Conservation (phyloP, 192 early-diverging fungal genomes). For the Bifiguratus adelaidae region DNA sequence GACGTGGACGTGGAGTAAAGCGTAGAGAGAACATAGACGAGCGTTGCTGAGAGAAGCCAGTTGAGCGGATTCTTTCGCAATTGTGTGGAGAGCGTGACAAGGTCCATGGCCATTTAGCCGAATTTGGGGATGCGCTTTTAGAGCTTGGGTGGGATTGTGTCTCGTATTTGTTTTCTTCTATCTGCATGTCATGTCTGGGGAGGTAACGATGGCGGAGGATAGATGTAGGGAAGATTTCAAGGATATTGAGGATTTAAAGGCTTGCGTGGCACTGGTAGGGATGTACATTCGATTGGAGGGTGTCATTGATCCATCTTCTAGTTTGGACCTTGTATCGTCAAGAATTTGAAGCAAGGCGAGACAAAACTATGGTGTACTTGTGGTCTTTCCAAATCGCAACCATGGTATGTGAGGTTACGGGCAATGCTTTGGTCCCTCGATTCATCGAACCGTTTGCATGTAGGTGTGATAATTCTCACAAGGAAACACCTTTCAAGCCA, state of each 20-base stretch:
- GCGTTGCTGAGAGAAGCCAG: conserved; percentile 51
- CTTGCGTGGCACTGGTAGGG: not conserved
- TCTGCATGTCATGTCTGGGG: no score
- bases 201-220: no score
- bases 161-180: no score
- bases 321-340: not conserved
- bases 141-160: no score
- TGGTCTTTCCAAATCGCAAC: not conserved
- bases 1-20: conserved; percentile 21
- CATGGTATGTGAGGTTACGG: not conserved
- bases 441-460: not conserved
- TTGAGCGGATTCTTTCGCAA: conserved; percentile 45
- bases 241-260: conserved; percentile 1
- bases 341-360: not conserved
- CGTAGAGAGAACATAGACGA: conserved; percentile 40
- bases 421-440: not conserved
- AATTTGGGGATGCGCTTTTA: no score
- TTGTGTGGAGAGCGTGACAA: no score
- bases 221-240: no score
- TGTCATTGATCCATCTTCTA: no score
- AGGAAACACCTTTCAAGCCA: not conserved
- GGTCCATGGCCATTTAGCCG: no score
- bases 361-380: not conserved
- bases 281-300: no score
- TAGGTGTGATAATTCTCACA: not conserved